phyloP scores from a whole-genome alignment of 2,329 filamentous ascomycete genomes.

The Teratosphaeria nubilosa region DNA sequence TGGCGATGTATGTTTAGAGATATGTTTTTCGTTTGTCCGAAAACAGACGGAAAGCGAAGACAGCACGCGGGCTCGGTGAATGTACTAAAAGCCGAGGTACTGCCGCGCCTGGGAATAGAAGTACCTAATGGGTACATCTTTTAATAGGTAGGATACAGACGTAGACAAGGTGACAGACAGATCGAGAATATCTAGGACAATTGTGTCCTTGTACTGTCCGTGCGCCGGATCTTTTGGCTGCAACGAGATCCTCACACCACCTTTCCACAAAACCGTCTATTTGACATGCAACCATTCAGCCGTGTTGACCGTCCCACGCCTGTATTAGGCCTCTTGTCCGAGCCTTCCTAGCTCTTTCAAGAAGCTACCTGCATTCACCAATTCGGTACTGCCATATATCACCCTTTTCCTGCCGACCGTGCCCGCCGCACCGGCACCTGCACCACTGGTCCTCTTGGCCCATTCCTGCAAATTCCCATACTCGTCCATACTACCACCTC shows the following conservation, averaged over 20 bases:
- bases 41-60: neutral
- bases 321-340: constrained; percentile 38
- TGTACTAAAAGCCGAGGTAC: neutral
- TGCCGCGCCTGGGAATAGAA: neutral
- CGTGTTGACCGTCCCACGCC: neutral
- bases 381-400: constrained; percentile 85
- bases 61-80: neutral
- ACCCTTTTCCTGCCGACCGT: constrained; percentile 62
- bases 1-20: neutral
- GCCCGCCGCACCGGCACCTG: constrained; percentile 37
- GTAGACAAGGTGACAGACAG: neutral
- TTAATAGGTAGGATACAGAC: neutral
- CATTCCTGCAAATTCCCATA: constrained; percentile 97
- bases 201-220: neutral
- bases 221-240: neutral
- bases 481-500: constrained; percentile 96
- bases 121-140: neutral
- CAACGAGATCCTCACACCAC: neutral
- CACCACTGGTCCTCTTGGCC: constrained; percentile 62
- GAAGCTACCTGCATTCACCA: constrained; percentile 55
- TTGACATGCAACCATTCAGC: neutral
- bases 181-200: neutral
- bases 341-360: constrained; percentile 48
- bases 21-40: neutral
- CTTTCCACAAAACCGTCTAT: neutral